These are phyloP conservation scores for Chalaropsis thielavioides DNA, from an alignment of 2,329 filamentous ascomycete genomes.

Conservation along the genomic window DNA sequence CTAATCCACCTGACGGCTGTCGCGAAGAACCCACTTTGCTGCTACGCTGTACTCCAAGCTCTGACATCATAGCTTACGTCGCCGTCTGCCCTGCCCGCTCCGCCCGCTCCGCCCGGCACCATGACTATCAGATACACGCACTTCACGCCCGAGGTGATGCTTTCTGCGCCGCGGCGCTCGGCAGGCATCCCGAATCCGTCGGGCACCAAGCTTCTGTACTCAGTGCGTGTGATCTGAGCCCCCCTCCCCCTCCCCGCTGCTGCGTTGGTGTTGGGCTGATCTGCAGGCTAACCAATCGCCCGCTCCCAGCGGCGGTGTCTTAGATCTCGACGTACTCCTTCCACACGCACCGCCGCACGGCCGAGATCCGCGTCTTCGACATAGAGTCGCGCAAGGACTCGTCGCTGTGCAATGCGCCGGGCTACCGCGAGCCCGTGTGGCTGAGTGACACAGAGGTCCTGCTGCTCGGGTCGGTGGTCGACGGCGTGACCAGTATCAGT, in stretches of 20 bases:
- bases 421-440: slow-evolving; percentile 62
- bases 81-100: neutral
- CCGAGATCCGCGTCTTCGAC: slow-evolving; percentile 57
- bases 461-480: slow-evolving; percentile 37
- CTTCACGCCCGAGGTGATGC: slow-evolving; percentile 63
- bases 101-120: slow-evolving; percentile 18
- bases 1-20: too few species aligned
- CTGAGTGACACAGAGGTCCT: slow-evolving; percentile 50
- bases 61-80: slow-evolving; percentile 1
- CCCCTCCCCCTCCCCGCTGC: neutral
- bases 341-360: slow-evolving; percentile 51
- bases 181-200: slow-evolving; percentile 53
- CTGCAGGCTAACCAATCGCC: neutral
- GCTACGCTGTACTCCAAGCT: neutral
- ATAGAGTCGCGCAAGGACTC: slow-evolving; percentile 45
- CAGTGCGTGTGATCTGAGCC: slow-evolving; percentile 28
- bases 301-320: neutral
- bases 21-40: neutral
- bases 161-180: slow-evolving; percentile 61
- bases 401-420: slow-evolving; percentile 48
- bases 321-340: slow-evolving; percentile 67
- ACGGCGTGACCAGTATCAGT: slow-evolving; percentile 34
- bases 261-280: neutral
- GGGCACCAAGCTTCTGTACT: slow-evolving; percentile 51
- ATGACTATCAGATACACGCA: slow-evolving; percentile 60